These are phyloP conservation scores for Chrysosporium keratinophilum DNA, from an alignment of 2,329 filamentous ascomycete species.

Conservation along the genomic window DNA sequence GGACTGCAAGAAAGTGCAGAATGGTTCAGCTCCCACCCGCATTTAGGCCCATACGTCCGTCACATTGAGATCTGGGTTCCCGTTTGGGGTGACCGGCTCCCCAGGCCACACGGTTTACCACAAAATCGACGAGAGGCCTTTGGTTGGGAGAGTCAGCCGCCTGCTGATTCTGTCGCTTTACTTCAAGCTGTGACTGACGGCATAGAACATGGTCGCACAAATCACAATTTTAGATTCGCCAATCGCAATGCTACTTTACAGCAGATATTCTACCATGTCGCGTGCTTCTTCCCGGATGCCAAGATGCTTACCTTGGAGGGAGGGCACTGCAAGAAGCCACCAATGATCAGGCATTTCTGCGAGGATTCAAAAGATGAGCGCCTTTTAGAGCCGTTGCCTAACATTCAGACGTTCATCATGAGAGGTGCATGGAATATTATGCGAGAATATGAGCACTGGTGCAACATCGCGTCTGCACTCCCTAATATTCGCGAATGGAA, in stretches of 20 bases:
- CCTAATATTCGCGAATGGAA: slow-evolving; percentile 53
- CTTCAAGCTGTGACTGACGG: slow-evolving; percentile 22
- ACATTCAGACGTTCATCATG: slow-evolving; percentile 58
- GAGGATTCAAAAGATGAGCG: slow-evolving; percentile 24
- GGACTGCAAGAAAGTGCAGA: slow-evolving; percentile 49
- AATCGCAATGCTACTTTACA: slow-evolving; percentile 59
- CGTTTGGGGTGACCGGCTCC: slow-evolving; percentile 50
- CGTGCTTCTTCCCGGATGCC: slow-evolving; percentile 48
- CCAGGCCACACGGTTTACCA: slow-evolving; percentile 38
- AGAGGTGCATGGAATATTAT: slow-evolving; percentile 71
- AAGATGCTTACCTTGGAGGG: slow-evolving; percentile 62
- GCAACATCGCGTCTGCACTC: slow-evolving; percentile 50
- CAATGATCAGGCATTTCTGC: slow-evolving; percentile 52
- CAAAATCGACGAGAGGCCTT: slow-evolving; percentile 21
- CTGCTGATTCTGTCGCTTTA: slow-evolving; percentile 20
- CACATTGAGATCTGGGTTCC: slow-evolving; percentile 72
- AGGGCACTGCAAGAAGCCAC: slow-evolving; percentile 66
- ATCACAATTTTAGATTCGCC: slow-evolving; percentile 26
- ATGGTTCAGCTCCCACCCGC: slow-evolving; percentile 51
- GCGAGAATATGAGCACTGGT: slow-evolving; percentile 53
- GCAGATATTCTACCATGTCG: slow-evolving; percentile 57
- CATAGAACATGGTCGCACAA: slow-evolving; percentile 22
- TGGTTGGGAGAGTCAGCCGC: slow-evolving; percentile 19
- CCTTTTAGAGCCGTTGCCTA: slow-evolving; percentile 41
- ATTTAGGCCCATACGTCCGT: slow-evolving; percentile 55